These are phyloP conservation scores for Rhododendron simsii DNA, from an alignment of 148 eudicot species.

Conservation along the genomic window DNA sequence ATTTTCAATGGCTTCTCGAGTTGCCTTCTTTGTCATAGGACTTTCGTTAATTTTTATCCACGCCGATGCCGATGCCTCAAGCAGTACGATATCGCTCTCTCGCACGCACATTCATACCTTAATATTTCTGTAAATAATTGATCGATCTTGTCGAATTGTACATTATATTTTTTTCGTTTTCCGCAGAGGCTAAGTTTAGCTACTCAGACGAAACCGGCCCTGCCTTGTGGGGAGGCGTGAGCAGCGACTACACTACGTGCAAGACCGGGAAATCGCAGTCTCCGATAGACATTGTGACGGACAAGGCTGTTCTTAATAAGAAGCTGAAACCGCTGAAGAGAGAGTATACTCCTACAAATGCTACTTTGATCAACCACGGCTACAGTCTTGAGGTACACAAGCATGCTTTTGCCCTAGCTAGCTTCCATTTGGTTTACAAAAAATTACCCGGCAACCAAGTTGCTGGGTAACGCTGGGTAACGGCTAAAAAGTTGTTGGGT, in stretches of 20 bases:
- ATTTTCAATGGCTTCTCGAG: slow-evolving; percentile 8
- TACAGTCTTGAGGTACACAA: slow-evolving; percentile 34
- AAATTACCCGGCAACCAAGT: too few relatives aligned
- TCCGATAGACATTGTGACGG: slow-evolving; percentile 54
- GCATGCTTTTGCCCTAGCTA: not conserved
- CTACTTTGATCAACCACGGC: slow-evolving; percentile 55
- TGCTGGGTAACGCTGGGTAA: too few relatives aligned
- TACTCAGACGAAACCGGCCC: slow-evolving; percentile 34
- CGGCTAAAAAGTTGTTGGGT: too few relatives aligned
- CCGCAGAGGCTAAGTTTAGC: not conserved
- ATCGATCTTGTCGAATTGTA: not conserved
- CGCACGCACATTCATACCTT: not conserved
- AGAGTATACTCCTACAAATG: slow-evolving; percentile 32
- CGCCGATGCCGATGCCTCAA: not conserved
- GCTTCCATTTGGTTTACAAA: not conserved
- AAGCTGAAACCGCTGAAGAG: slow-evolving; percentile 39
- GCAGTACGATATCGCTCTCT: not conserved
- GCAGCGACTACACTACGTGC: slow-evolving; percentile 33
- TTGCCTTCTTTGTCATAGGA: not conserved
- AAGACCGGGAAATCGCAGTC: slow-evolving; percentile 63
- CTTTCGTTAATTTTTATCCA: not conserved
- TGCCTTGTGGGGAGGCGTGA: slow-evolving; percentile 39
- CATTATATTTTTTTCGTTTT: not conserved
- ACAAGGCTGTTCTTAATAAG: slow-evolving; percentile 21
- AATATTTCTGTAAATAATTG: not conserved